Evolutionary conservation across 2,329 filamentous ascomycete genomes (phyloP).

Genomic region (Talaromyces sp.): DNA sequence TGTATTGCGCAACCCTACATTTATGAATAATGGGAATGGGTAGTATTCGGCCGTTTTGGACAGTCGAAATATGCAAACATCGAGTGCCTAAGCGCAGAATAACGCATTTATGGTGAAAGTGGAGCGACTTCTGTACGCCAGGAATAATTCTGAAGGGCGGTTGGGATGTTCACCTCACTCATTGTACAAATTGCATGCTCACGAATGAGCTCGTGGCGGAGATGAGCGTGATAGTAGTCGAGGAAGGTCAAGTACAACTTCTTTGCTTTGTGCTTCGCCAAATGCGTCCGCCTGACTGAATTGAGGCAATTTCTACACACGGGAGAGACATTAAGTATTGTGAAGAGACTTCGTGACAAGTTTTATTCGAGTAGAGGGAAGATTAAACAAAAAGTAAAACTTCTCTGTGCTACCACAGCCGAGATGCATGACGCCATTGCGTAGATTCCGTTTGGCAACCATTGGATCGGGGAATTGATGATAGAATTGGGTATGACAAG

Average conservation of each 20-base stretch:
- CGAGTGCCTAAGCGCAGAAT: background rate
- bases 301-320: background rate
- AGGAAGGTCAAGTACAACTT: background rate
- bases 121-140: background rate
- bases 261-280: background rate
- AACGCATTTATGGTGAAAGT: background rate
- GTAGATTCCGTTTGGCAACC: background rate
- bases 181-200: background rate
- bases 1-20: background rate
- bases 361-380: background rate
- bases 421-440: background rate
- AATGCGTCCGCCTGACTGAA: background rate
- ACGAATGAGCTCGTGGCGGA: background rate
- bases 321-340: background rate
- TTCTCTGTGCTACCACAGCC: background rate
- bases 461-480: background rate
- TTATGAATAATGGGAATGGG: background rate
- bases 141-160: background rate
- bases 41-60: background rate
- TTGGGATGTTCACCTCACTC: background rate
- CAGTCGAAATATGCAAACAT: background rate
- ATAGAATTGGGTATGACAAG: background rate
- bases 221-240: background rate
- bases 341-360: background rate
- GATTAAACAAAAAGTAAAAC: no score